Conservation (phyloP, 106 monocot species). For the Dactylorhiza incarnata region DNA sequence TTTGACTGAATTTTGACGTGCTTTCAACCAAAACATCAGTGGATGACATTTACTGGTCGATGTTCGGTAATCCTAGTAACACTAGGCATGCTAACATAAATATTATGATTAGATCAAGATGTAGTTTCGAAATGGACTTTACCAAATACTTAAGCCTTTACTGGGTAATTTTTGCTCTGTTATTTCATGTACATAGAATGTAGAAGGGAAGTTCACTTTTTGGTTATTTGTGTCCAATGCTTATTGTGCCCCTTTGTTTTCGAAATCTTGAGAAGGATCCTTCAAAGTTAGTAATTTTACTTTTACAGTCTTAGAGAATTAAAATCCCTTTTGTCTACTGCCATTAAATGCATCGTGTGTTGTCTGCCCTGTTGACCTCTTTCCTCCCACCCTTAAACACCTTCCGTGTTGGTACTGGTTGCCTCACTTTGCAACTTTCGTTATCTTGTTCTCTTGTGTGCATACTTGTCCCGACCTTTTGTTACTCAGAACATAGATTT, state of each 20-base stretch:
- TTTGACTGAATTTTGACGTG: neutral
- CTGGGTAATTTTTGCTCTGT: neutral
- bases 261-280: neutral
- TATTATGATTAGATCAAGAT: neutral
- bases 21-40: neutral
- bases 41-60: conserved; percentile 3
- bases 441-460: neutral
- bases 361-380: neutral
- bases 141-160: neutral
- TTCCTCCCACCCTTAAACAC: too few relatives aligned
- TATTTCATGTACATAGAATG: neutral
- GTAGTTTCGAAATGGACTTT: neutral
- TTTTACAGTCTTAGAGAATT: neutral
- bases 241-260: neutral
- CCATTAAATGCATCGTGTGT: neutral
- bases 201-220: too few relatives aligned
- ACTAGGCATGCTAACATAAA: neutral
- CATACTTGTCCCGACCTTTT: neutral
- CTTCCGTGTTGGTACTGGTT: too few relatives aligned
- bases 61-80: neutral
- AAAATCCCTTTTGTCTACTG: neutral
- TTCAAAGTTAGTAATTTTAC: neutral
- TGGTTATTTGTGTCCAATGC: too few relatives aligned
- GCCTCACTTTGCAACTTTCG: neutral
- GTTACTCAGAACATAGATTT: neutral